Evolutionary conservation across 176 grass and related monocot genomes (phyloP).

Genomic region (Aegilops tauschii): DNA sequence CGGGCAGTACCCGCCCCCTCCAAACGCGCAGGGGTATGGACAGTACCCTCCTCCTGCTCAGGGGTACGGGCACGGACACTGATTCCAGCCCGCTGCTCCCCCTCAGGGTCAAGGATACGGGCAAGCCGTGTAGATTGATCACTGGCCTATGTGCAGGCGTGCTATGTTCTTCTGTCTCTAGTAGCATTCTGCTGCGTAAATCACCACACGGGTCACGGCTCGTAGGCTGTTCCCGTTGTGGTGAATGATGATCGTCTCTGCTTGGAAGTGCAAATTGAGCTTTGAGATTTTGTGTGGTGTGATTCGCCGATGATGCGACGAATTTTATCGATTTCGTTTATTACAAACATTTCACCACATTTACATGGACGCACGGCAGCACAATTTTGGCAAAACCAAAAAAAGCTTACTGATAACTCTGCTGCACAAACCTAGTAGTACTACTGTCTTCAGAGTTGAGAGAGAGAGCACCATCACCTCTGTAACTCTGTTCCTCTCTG

Average conservation of each 20-base stretch:
- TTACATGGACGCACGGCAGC: background rate
- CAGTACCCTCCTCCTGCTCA: background rate
- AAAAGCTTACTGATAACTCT: background rate
- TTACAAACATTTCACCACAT: background rate
- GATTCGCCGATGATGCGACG: background rate
- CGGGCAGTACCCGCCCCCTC: background rate
- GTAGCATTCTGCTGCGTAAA: background rate
- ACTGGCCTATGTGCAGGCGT: background rate
- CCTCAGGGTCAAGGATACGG: background rate
- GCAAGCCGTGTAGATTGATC: background rate
- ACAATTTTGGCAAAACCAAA: background rate
- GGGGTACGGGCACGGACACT: too few species aligned
- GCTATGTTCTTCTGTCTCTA: too few species aligned
- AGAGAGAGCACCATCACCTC: background rate
- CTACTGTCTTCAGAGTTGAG: background rate
- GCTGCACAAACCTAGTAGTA: background rate
- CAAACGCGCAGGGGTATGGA: background rate
- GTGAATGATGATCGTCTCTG: background rate
- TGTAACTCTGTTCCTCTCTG: background rate
- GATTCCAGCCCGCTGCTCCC: background rate
- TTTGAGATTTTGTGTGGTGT: background rate
- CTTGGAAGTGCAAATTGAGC: background rate
- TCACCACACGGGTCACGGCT: background rate
- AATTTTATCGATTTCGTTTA: too few species aligned
- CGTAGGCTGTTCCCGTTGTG: background rate